These are phyloP conservation scores for Sungouiozyma ichnusensis DNA, from an alignment of 805 yeast genomes.

Conservation along the genomic window DNA sequence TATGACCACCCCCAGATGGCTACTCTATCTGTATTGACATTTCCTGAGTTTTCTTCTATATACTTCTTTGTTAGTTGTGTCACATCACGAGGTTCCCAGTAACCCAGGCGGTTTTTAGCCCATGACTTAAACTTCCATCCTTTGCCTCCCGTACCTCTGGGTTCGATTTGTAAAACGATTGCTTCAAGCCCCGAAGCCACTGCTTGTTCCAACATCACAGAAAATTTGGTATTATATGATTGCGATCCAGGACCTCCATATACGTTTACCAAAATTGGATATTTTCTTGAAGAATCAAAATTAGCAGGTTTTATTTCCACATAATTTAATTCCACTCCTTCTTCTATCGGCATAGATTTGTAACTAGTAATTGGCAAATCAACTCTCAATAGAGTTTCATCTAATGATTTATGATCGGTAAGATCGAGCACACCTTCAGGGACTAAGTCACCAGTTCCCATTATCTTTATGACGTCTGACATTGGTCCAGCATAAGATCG, in stretches of 20 bases:
- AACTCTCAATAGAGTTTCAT: constrained; percentile 23
- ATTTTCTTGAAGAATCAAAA: constrained; percentile 37
- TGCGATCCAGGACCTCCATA: constrained; percentile 82
- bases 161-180: constrained; percentile 59
- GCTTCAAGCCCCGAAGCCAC: constrained; percentile 48
- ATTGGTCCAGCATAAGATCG: constrained; percentile 19
- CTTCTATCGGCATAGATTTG: constrained; percentile 33
- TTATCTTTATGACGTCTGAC: constrained; percentile 6
- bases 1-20: constrained; percentile 88
- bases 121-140: constrained; percentile 57
- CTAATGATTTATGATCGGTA: constrained; percentile 9
- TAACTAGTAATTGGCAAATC: constrained; percentile 37
- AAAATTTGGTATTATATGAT: constrained; percentile 38
- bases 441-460: constrained; percentile 19
- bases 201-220: constrained; percentile 47
- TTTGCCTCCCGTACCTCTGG: constrained; percentile 74
- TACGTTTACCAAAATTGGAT: constrained; percentile 57
- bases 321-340: constrained; percentile 37
- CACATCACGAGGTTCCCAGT: constrained; percentile 70
- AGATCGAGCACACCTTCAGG: constrained; percentile 9
- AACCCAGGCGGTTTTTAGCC: constrained; percentile 50
- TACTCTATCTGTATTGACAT: constrained; percentile 42
- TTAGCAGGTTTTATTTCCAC: constrained; percentile 54
- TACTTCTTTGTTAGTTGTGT: constrained; percentile 40
- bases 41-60: constrained; percentile 31